phyloP scores from a whole-genome alignment of 2,329 filamentous ascomycete genomes.

The Colletotrichum sp. region DNA sequence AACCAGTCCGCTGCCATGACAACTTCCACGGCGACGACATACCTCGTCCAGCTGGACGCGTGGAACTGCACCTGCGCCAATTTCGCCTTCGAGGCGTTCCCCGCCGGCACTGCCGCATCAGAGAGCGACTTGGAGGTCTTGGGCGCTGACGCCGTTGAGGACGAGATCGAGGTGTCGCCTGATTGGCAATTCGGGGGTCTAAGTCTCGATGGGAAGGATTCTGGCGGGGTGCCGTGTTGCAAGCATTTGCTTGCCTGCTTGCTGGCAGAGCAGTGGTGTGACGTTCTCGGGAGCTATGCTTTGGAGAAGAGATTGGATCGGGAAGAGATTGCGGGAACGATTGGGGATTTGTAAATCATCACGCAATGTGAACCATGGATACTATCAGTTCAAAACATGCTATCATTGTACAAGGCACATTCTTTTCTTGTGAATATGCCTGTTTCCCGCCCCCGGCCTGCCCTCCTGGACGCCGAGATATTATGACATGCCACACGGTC shows the following conservation, averaged over 20 bases:
- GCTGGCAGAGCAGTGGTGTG: conserved; percentile 69
- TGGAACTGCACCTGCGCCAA: conserved; percentile 94
- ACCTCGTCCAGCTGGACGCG: conserved; percentile 74
- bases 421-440: conserved; percentile 15
- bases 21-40: conserved; percentile 38
- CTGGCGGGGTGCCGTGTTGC: conserved; percentile 64
- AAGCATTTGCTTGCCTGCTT: conserved; percentile 91
- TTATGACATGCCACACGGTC: conserved; percentile 19
- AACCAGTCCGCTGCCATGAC: conserved; percentile 28
- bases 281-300: conserved; percentile 61
- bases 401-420: conserved; percentile 21
- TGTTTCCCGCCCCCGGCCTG: conserved; percentile 3
- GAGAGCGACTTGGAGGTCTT: conserved; percentile 1
- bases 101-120: conserved; percentile 34
- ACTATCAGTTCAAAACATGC: conserved; percentile 14
- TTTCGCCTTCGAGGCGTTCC: conserved; percentile 78
- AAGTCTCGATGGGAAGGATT: conserved; percentile 38
- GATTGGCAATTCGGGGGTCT: conserved; percentile 56
- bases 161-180: conserved; percentile 1
- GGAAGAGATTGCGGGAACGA: conserved; percentile 78
- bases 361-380: background rate
- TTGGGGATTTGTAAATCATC: conserved; percentile 41
- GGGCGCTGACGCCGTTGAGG: conserved; percentile 11
- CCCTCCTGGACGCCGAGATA: conserved; percentile 20
- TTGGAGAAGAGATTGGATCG: conserved; percentile 57